These are phyloP conservation scores for Neocatenulostroma microsporum DNA, from an alignment of 2,329 filamentous ascomycete species.

Conservation along the genomic window DNA sequence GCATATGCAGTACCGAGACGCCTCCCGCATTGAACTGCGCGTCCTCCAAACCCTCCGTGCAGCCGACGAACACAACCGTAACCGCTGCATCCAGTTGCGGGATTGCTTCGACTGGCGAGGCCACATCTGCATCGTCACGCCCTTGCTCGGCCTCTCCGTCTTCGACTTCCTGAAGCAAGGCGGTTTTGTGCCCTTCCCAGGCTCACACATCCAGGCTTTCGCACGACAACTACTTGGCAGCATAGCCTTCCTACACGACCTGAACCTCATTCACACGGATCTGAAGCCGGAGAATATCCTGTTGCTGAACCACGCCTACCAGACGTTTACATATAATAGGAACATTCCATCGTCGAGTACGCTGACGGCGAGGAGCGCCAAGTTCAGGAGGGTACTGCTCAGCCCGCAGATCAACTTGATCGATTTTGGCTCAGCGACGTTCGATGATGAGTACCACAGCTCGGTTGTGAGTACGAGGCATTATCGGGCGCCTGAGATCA, in stretches of 20 bases:
- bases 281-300: slow-evolving; percentile 62
- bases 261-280: slow-evolving; percentile 92
- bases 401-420: slow-evolving; percentile 61
- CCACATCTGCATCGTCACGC: slow-evolving; percentile 82
- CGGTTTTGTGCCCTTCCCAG: slow-evolving; percentile 91
- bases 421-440: slow-evolving; percentile 61
- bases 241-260: slow-evolving; percentile 92
- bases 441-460: slow-evolving; percentile 61
- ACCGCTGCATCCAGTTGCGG: slow-evolving; percentile 91
- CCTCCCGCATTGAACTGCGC: slow-evolving; percentile 85
- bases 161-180: slow-evolving; percentile 98
- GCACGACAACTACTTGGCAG: slow-evolving; percentile 95
- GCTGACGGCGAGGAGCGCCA: slow-evolving; percentile 49
- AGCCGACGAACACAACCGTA: slow-evolving; percentile 85
- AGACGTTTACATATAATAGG: slow-evolving; percentile 62
- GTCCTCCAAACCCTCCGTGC: slow-evolving; percentile 86
- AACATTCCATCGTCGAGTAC: slow-evolving; percentile 58
- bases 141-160: slow-evolving; percentile 82
- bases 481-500: slow-evolving; percentile 61
- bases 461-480: slow-evolving; percentile 60
- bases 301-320: slow-evolving; percentile 56
- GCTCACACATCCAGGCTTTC: slow-evolving; percentile 96
- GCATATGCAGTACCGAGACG: slow-evolving; percentile 70
- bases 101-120: slow-evolving; percentile 97
- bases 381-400: slow-evolving; percentile 55